These are phyloP conservation scores for Tripterygium wilfordii DNA, from an alignment of 177 flowering plant genomes.

Conservation along the genomic window DNA sequence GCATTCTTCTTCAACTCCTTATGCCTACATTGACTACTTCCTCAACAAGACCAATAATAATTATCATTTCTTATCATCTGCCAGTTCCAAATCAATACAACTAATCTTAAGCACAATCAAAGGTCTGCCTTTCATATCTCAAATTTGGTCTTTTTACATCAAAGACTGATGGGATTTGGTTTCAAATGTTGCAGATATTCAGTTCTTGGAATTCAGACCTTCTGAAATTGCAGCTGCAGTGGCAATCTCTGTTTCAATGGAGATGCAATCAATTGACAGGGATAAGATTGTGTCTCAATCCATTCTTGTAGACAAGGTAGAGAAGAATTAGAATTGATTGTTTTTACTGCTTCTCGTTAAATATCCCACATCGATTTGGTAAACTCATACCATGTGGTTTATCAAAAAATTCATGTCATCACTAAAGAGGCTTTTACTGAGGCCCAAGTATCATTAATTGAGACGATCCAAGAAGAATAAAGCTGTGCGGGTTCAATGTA, in stretches of 20 bases:
- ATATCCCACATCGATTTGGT: too few species aligned
- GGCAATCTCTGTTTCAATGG: constrained; percentile 35
- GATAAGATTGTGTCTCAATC: constrained; percentile 26
- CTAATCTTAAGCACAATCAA: constrained; percentile 30
- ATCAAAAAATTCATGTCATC: too few species aligned
- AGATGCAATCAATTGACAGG: constrained; percentile 22
- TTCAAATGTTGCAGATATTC: constrained; percentile 36
- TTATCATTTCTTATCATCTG: constrained; percentile 10
- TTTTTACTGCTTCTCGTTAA: neutral
- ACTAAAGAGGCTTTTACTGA: too few species aligned
- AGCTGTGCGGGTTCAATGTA: too few species aligned
- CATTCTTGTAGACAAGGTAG: constrained; percentile 35
- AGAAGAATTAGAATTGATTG: neutral
- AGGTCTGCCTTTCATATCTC: constrained; percentile 21
- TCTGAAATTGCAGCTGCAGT: constrained; percentile 55
- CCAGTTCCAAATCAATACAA: constrained; percentile 22
- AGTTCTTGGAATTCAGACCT: too few species aligned
- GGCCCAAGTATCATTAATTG: too few species aligned
- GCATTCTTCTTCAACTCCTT: constrained; percentile 47
- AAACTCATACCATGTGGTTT: too few species aligned
- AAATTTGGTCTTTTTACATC: neutral
- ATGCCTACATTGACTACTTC: constrained; percentile 49
- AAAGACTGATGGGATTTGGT: neutral
- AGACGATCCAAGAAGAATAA: too few species aligned
- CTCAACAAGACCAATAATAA: constrained; percentile 24